A percentile compares a stretch with the other conserved stretches of the same genome.
These are phyloP conservation scores for Paspalum vaginatum DNA, from an alignment of 176 grass and related monocot species.

Conservation along the genomic window DNA sequence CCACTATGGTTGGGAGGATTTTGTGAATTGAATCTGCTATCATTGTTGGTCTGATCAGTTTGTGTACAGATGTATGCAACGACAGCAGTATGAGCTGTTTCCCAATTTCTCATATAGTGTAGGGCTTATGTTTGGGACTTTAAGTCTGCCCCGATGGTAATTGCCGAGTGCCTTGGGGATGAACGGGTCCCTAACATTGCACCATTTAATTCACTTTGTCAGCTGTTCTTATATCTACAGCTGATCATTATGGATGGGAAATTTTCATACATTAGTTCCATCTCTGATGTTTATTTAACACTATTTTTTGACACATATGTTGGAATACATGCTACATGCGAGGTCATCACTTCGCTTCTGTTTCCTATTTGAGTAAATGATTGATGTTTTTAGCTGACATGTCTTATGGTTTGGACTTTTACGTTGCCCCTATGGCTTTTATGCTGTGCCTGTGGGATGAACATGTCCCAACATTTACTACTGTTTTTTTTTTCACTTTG, in stretches of 20 bases:
- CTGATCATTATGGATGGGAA: background rate
- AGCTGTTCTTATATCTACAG: background rate
- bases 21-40: background rate
- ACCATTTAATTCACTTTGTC: background rate
- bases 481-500: constrained; percentile 50
- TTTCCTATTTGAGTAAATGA: background rate
- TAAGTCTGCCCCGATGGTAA: constrained; percentile 32
- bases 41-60: background rate
- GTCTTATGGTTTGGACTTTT: constrained; percentile 14
- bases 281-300: background rate
- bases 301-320: background rate
- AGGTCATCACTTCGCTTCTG: too few relatives aligned
- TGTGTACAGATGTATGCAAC: too few relatives aligned
- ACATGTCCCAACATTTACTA: constrained; percentile 35
- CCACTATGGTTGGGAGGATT: too few relatives aligned
- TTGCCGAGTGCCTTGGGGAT: constrained; percentile 20
- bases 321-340: background rate
- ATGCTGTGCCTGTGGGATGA: constrained; percentile 42
- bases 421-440: constrained; percentile 43
- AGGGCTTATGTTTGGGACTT: constrained; percentile 16
- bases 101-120: background rate
- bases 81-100: too few relatives aligned
- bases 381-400: background rate
- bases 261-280: background rate
- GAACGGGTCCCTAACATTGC: background rate